phyloP scores from a whole-genome alignment of 1,284 basidiomycete genomes.

The Ceratobasidium sp. region DNA sequence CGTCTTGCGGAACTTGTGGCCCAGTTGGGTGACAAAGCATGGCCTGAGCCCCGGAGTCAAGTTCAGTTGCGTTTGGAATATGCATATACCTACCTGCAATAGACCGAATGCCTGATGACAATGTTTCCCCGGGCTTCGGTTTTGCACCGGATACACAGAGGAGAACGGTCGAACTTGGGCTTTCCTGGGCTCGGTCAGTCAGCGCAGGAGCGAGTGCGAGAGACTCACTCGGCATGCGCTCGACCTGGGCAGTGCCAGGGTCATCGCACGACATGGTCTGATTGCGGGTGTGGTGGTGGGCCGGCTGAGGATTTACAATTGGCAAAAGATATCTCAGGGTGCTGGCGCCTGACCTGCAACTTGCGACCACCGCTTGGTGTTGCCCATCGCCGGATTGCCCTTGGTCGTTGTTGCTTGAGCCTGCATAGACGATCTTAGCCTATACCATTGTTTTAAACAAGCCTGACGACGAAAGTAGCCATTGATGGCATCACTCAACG shows the following conservation, averaged over 20 bases:
- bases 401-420: not conserved
- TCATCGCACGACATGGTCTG: constrained; percentile 44
- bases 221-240: constrained; percentile 43
- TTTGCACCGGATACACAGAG: constrained; percentile 74
- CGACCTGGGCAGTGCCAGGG: constrained; percentile 34
- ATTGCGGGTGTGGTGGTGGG: not conserved
- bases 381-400: constrained; percentile 17
- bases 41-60: constrained; percentile 54
- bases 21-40: constrained; percentile 70
- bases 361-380: constrained; percentile 25
- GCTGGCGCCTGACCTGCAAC: constrained; percentile 13
- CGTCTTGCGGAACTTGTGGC: constrained; percentile 67
- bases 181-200: constrained; percentile 55
- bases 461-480: not conserved
- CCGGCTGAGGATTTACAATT: constrained; percentile 16
- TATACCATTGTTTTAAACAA: not conserved
- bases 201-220: not conserved
- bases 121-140: constrained; percentile 63
- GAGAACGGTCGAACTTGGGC: constrained; percentile 68
- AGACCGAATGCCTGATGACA: constrained; percentile 77
- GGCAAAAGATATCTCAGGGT: constrained; percentile 29
- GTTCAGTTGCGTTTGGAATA: not conserved
- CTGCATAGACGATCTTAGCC: not conserved
- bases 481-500: constrained; percentile 20
- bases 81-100: constrained; percentile 70